Evolutionary conservation across 1,284 basidiomycete genomes (phyloP).

Genomic region (Leccinum fallax): DNA sequence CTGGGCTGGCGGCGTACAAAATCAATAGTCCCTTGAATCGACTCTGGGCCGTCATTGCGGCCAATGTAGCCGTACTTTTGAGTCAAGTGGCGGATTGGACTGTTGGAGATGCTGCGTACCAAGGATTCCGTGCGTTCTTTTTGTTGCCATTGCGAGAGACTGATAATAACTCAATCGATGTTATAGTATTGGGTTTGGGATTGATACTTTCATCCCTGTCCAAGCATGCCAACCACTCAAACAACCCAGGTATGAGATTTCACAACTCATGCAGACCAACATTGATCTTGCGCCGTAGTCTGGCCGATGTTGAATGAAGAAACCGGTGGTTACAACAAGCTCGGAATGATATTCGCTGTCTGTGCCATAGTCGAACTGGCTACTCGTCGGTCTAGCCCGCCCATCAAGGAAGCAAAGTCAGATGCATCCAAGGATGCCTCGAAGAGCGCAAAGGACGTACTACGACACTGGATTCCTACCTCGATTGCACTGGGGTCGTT

Average conservation of each 20-base stretch:
- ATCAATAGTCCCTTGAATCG: constrained; percentile 57
- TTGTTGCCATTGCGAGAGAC: neutral
- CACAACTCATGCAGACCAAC: neutral
- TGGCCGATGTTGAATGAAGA: constrained; percentile 78
- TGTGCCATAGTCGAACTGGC: constrained; percentile 54
- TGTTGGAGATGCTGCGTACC: constrained; percentile 47
- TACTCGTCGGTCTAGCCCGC: constrained; percentile 36
- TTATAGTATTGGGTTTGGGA: constrained; percentile 64
- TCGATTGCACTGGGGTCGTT: constrained; percentile 73
- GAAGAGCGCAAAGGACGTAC: constrained; percentile 16
- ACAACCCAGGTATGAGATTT: constrained; percentile 66
- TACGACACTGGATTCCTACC: constrained; percentile 46
- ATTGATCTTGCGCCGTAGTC: constrained; percentile 45
- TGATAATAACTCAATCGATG: neutral
- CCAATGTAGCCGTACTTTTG: constrained; percentile 53
- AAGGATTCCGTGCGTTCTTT: constrained; percentile 56
- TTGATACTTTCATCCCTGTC: constrained; percentile 70
- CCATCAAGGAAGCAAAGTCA: constrained; percentile 15
- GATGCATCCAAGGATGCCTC: constrained; percentile 6
- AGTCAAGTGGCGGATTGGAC: constrained; percentile 61
- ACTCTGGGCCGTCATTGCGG: constrained; percentile 59
- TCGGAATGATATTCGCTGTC: constrained; percentile 55
- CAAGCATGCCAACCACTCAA: constrained; percentile 79
- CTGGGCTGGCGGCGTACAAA: constrained; percentile 64
- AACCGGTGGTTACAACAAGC: constrained; percentile 75